Conservation (phyloP, 768 basidiomycete genomes). For the Leucogyrophana mollusca region DNA sequence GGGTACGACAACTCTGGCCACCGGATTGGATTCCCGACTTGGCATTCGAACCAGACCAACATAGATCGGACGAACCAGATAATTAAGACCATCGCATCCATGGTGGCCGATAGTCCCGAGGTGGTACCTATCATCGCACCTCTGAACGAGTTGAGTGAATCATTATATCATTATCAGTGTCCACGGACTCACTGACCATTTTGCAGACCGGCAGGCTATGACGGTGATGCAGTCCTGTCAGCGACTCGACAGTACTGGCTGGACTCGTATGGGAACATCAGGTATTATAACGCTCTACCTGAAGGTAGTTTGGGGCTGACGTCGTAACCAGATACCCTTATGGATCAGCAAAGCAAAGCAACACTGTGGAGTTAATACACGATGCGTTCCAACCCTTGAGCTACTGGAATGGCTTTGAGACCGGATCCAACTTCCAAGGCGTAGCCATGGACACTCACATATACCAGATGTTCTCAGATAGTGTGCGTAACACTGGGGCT, state of each 20-base stretch:
- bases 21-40: conserved; percentile 51
- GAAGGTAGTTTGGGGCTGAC: too few relatives aligned
- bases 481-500: conserved; percentile 12
- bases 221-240: conserved; percentile 37
- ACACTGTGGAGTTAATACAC: conserved; percentile 3
- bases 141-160: conserved; percentile 50
- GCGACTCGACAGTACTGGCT: conserved; percentile 55
- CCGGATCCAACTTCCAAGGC: conserved; percentile 54
- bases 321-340: conserved; percentile 6
- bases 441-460: conserved; percentile 56
- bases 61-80: conserved; percentile 49
- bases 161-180: background rate
- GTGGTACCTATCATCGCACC: conserved; percentile 65
- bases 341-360: conserved; percentile 2
- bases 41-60: conserved; percentile 46
- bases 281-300: conserved; percentile 25
- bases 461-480: conserved; percentile 72
- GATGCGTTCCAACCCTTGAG: conserved; percentile 31
- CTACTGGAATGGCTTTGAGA: conserved; percentile 24
- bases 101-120: conserved; percentile 52
- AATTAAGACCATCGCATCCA: conserved; percentile 54
- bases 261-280: conserved; percentile 58
- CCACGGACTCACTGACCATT: too few relatives aligned
- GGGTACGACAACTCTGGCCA: conserved; percentile 81
- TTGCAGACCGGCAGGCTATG: conserved; percentile 48